Percentiles rank a stretch among this genome's conserved stretches.
These are phyloP conservation scores for Hamamelis virginiana DNA, from an alignment of 164 flowering plant species.

Conservation along the genomic window DNA sequence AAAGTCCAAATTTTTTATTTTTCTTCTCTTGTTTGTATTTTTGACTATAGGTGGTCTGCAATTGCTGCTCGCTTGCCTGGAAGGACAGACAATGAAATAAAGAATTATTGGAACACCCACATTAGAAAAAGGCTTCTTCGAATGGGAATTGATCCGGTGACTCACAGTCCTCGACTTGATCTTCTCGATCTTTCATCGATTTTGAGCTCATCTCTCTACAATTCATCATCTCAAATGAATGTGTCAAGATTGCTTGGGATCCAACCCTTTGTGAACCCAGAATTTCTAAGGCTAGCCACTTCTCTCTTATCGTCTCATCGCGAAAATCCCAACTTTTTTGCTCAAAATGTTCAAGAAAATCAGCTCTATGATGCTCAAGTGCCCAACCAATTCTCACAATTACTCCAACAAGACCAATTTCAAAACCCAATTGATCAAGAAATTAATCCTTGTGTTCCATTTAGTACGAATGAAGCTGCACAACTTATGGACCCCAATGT, in stretches of 20 bases:
- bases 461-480: slow-evolving; percentile 6
- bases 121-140: slow-evolving; percentile 81
- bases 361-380: slow-evolving; percentile 16
- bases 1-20: background rate
- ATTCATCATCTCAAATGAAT: slow-evolving; percentile 41
- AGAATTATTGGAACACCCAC: slow-evolving; percentile 98
- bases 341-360: slow-evolving; percentile 36
- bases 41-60: slow-evolving; percentile 72
- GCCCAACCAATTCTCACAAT: slow-evolving; percentile 21
- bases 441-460: slow-evolving; percentile 13
- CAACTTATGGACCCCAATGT: slow-evolving; percentile 11
- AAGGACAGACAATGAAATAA: slow-evolving; percentile 89
- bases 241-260: slow-evolving; percentile 47
- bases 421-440: slow-evolving; percentile 11
- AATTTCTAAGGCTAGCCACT: slow-evolving; percentile 55
- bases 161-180: slow-evolving; percentile 79
- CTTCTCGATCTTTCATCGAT: slow-evolving; percentile 73
- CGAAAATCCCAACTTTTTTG: slow-evolving; percentile 23
- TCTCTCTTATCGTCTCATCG: slow-evolving; percentile 39
- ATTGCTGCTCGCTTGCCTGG: slow-evolving; percentile 93
- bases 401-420: slow-evolving; percentile 6
- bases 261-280: slow-evolving; percentile 60
- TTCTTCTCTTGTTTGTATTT: background rate
- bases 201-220: slow-evolving; percentile 44
- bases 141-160: slow-evolving; percentile 93